Evolutionary conservation across 1,139 yeast genomes (phyloP).

Genomic region (Geotrichum phurueaensis): DNA sequence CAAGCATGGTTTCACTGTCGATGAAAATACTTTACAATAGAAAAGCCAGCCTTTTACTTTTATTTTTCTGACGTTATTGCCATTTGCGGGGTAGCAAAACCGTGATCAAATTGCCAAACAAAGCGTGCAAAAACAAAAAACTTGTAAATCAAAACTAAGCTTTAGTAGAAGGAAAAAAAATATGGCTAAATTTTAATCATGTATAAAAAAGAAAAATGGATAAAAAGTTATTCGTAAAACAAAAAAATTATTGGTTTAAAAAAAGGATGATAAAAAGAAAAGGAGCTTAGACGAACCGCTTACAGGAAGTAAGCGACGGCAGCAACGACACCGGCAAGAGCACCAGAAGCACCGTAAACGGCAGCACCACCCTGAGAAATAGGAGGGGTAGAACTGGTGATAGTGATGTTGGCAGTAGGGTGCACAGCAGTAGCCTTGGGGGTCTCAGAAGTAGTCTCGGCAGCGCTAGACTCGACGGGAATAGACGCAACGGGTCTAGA

Average conservation of each 20-base stretch:
- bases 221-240: background rate
- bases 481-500: background rate
- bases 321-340: conserved; percentile 36
- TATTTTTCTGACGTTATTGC: too few species aligned
- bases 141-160: background rate
- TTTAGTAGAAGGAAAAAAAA: background rate
- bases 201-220: too few species aligned
- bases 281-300: background rate
- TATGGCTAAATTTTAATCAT: background rate
- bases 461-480: too few species aligned
- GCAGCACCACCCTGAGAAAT: conserved; percentile 24
- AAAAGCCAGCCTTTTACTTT: too few species aligned
- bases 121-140: background rate
- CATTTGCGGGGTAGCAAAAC: too few species aligned
- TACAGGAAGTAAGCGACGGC: conserved; percentile 33
- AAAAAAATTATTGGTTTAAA: too few species aligned
- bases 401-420: conserved; percentile 1
- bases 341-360: conserved; percentile 31
- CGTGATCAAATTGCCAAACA: too few species aligned
- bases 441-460: too few species aligned
- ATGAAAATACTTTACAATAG: too few species aligned
- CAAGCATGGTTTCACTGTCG: too few species aligned
- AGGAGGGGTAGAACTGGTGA: background rate
- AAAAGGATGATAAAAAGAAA: background rate
- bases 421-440: background rate